Percentiles rank a stretch among this genome's conserved stretches.
Conservation (phyloP, 306 rosid species). For the Casuarina glauca region DNA sequence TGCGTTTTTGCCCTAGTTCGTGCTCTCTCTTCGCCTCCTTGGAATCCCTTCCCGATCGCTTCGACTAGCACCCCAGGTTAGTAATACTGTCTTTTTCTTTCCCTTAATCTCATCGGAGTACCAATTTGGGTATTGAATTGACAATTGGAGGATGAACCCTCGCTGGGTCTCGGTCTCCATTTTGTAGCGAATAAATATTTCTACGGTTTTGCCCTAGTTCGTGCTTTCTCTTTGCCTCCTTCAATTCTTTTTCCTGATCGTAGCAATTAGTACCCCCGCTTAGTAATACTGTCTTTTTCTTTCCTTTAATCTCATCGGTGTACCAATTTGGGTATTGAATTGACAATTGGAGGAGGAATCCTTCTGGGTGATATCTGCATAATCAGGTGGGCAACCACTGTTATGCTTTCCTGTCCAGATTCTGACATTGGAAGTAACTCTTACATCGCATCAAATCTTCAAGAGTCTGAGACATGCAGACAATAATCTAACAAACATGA, state of each 20-base stretch:
- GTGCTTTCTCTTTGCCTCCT: neutral
- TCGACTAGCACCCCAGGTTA: constrained; percentile 17
- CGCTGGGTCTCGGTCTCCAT: too few species aligned
- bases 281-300: neutral
- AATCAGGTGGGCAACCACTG: neutral
- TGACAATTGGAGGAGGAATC: neutral
- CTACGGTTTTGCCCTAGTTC: too few species aligned
- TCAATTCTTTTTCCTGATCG: neutral
- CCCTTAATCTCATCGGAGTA: neutral
- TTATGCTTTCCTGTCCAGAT: neutral
- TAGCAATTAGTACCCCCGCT: too few species aligned
- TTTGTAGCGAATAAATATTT: too few species aligned
- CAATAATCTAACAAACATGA: too few species aligned
- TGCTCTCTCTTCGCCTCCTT: constrained; percentile 25
- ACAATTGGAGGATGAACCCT: neutral
- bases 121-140: neutral
- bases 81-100: constrained; percentile 27
- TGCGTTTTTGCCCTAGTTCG: too few species aligned
- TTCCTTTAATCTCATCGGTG: neutral
- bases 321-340: neutral
- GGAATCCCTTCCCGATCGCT: constrained; percentile 10
- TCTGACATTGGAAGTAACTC: neutral
- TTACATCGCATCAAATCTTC: neutral
- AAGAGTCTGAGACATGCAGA: too few species aligned
- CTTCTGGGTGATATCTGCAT: neutral